Base-by-base conservation (phyloP, 257 asterid species). In the Ilex aquifolium region DNA sequence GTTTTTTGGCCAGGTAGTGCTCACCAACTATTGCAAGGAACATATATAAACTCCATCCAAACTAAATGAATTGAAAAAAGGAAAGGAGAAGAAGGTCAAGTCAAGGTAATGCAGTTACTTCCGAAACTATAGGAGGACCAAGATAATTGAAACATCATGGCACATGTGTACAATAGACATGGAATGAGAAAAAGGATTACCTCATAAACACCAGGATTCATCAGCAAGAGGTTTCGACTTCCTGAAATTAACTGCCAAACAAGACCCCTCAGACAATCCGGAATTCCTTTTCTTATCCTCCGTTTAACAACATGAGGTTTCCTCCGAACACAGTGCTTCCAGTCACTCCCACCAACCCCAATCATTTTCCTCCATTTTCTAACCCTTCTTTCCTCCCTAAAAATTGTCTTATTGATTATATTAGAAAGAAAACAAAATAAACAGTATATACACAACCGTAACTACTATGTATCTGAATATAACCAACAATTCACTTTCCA, bases 141-240 rank as follows among this genome's bases (percentile, higher is more conserved):
- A 36, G 0, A 36, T 36, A 36, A 36, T 36, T 36, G 42, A 36
- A 36, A 36, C 42, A 36, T 8, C 42, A 36, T 36, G 42, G 42
- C 42, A 36, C 42, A 36, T 36, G 0, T 36, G 8, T 4, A 36
- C 8, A 36, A 36, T 8, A 36, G 42, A 4, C 42, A 36, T 0
- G 8, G 2, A 36, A 36, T 8, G 8, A 36, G 42, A 51, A n/a
- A 49, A 21, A 32, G n/a, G 13, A 44, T 70, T 74, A 93, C 99
- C 99, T 93, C 97, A 70, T 93, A 93, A 49, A 93, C 99, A 57
- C 99, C 99, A 63, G 99, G 95, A 76, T 93, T 93, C 95, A 87
- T 76, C 67, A 93, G 83, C 82, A 93, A 77, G 79, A 93, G 99
- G 80, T 93, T 96, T 54, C 99, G 96, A 71, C 99, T 90, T 56